Conservation (phyloP, 768 basidiomycete genomes). For the Nevesoporus exiguus region DNA sequence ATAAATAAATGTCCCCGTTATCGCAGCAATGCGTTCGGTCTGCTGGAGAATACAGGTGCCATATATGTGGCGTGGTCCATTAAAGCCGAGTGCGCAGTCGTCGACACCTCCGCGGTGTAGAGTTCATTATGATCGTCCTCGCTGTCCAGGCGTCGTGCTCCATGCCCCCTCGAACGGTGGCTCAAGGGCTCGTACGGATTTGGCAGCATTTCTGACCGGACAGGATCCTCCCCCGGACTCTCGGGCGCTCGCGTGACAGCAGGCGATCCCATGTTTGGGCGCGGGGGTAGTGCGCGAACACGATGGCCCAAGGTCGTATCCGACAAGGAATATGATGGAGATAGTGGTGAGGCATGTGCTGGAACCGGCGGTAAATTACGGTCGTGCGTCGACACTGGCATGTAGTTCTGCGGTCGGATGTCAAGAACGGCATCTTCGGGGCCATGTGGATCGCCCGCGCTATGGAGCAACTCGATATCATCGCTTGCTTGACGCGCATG, state of each 20-base stretch:
- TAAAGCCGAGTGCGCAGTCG: conserved; percentile 27
- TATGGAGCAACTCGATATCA: conserved; percentile 27
- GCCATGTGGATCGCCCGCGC: conserved; percentile 8
- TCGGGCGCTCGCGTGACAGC: neutral
- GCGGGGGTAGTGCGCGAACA: conserved; percentile 32
- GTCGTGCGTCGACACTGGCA: conserved; percentile 17
- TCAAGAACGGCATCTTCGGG: conserved; percentile 23
- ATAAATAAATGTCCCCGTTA: conserved; percentile 5
- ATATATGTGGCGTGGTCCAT: conserved; percentile 31
- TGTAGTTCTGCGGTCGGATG: conserved; percentile 16
- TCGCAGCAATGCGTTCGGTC: conserved; percentile 5
- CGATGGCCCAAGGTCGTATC: conserved; percentile 15
- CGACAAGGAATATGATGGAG: conserved; percentile 6
- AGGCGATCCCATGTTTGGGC: conserved; percentile 10
- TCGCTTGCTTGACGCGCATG: conserved; percentile 29
- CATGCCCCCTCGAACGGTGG: neutral
- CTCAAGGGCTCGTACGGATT: conserved; percentile 5
- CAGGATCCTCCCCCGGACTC: neutral
- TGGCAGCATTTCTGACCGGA: neutral
- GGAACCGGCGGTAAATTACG: conserved; percentile 11
- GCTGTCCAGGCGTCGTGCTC: neutral
- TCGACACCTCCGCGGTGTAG: conserved; percentile 23
- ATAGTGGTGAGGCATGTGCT: neutral
- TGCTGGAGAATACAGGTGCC: conserved; percentile 15
- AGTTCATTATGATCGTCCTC: conserved; percentile 18